Evolutionary conservation across 176 grass and related monocot species (phyloP), one percentile per base, ranked within the genome.

Genomic region (Themeda triandra): DNA sequence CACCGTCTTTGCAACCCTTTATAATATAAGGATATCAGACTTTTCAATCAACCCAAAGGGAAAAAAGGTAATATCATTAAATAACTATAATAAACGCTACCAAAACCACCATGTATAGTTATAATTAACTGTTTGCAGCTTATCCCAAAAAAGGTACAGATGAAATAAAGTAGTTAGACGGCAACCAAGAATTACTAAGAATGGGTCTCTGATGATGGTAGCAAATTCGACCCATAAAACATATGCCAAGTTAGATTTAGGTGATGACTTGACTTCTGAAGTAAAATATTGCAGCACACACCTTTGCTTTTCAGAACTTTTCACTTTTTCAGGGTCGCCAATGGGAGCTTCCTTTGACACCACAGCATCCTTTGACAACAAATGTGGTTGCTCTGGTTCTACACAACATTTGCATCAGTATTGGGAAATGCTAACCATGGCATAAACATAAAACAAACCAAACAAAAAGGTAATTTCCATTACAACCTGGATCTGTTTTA

Each of bases 291-390:
- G 28, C 4, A 79, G 63, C 18, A 19, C 59, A 83, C 65, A 98
- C 93, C 96, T 96, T 92, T 98, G 93, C 66, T 96, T 98, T 87
- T 98, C 91, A 82, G 89, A 94, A 89, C 75, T 89, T 44, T 86
- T 89, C 44, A 65, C 28, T 84, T 92, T 83, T 87, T 90, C 77
- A 18, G 44, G 23, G 24, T 81, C 17, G 3, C 23, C 67, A 82
- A 77, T 42, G 58, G 64, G 79, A 74, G 60, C 63, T 69, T 81
- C 69, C 69, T 88, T 84, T 9, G 31, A 49, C 67, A 63, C 36
- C 42, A 32, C 21, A 53, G 53, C 63, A 69, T 89, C 53, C 35
- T 91, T 88, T 21, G 59, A 62, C 29, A 30, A 36, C 27, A 71
- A 44, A 19, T 66, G 63, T 49, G 72, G 30, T 68, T 76, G 62